Conservation (phyloP, 2,329 filamentous ascomycete genomes). For the Diplodia scrobiculata region DNA sequence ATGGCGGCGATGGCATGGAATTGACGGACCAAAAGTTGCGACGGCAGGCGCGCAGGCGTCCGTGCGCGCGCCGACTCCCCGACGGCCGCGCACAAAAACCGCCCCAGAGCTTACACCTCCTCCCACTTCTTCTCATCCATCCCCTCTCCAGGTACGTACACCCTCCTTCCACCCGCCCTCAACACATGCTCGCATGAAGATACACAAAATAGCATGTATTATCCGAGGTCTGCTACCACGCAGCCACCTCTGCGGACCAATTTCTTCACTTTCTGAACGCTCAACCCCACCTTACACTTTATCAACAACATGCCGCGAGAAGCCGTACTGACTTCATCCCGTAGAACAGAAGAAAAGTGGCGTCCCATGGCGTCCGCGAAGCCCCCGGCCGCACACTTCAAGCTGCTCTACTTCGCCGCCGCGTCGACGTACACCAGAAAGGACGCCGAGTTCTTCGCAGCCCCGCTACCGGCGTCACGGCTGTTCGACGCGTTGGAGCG, state of each 20-base stretch:
- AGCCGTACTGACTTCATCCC: neutral
- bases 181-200: slow-evolving; percentile 37
- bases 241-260: slow-evolving; percentile 38
- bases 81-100: slow-evolving; percentile 15
- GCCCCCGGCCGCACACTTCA: slow-evolving; percentile 68
- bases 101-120: neutral
- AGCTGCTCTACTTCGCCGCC: slow-evolving; percentile 78
- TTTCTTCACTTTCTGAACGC: slow-evolving; percentile 38
- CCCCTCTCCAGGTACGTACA: slow-evolving; percentile 2
- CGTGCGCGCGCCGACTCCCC: neutral
- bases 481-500: slow-evolving; percentile 70
- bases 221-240: slow-evolving; percentile 45
- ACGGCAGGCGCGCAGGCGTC: neutral
- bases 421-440: slow-evolving; percentile 72
- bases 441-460: slow-evolving; percentile 65
- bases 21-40: slow-evolving; percentile 16
- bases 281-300: neutral
- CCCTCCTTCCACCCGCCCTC: neutral
- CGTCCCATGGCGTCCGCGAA: slow-evolving; percentile 47
- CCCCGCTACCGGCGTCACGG: slow-evolving; percentile 63
- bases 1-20: neutral
- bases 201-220: slow-evolving; percentile 53
- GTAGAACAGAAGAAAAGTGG: neutral
- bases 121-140: neutral
- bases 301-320: neutral